Base-by-base conservation (phyloP, 2,329 filamentous ascomycete genomes). In the Fusarium staphyleae region DNA sequence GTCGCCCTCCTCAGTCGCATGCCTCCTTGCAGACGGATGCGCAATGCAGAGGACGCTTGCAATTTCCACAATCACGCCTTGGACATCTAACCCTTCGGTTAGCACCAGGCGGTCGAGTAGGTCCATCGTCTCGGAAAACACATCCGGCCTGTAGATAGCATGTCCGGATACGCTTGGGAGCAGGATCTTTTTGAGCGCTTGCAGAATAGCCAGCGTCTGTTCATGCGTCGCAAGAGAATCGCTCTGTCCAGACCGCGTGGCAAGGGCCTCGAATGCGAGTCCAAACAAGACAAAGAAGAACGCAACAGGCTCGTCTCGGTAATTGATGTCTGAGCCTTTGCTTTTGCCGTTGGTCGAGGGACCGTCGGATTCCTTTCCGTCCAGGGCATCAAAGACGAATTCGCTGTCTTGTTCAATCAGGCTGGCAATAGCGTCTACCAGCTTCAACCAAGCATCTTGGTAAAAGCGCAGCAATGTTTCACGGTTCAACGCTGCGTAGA, bases 271-370 rank as follows among this genome's bases (percentile, higher is more conserved):
- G 65, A 99, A 98, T 0, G 93, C 92, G 51, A 99, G 87, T 10
- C 95, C 95, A 66, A 98, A 99, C 0, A 99, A 82, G 12, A 99
- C 93, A 68, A 99, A 99, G 78, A 99, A 99, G 80, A 99, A 99
- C 1, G 95, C 95, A 2, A 98, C 91, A 0, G 95, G 95, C 71
- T 99, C 95, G 69, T 98, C 93, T 40, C 95, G 90, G 71, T 99
- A 99, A 73, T 98, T 98, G 76, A 99, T 98, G 62, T 93, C 90
- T 41, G 87, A 81, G 3, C 81, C 83, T 70, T 88, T 90, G 13
- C 79, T 77, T 35, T 82, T 77, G 3, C 78, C 79, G 54, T 81
- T 82, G 19, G 73, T 67, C 9, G 74, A 73, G 4, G 77, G 72
- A 16, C 76, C 81, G 9, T 79, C 77, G 0, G 76, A 76, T 65